Evolutionary conservation across 257 asterid species (phyloP).

Genomic region (Marsdenia floribunda): DNA sequence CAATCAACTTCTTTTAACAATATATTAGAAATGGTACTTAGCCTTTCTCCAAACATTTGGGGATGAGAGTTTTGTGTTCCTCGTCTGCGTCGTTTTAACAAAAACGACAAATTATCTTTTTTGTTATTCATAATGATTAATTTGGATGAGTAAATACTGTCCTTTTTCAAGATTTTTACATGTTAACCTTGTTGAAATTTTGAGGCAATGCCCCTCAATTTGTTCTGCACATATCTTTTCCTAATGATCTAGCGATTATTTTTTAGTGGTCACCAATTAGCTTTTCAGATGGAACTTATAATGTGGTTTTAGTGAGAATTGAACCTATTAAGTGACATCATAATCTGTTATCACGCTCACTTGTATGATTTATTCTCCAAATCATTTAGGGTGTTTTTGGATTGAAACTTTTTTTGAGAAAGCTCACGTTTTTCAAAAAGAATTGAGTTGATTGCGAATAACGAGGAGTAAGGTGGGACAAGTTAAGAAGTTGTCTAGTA

Average conservation of each 20-base stretch:
- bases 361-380: neutral
- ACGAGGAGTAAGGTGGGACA: no score
- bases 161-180: neutral
- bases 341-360: neutral
- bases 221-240: neutral
- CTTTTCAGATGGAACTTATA: neutral
- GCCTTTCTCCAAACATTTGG: neutral
- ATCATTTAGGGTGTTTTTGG: no score
- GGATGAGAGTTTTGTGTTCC: neutral
- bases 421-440: no score
- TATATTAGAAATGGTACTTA: neutral
- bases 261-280: neutral
- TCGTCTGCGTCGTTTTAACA: neutral
- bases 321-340: neutral
- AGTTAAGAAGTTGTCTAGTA: no score
- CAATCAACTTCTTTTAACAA: neutral
- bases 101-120: neutral
- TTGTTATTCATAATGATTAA: neutral
- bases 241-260: neutral
- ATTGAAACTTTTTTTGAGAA: no score
- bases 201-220: neutral
- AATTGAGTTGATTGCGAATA: no score
- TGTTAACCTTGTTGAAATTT: neutral
- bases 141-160: neutral
- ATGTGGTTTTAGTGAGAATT: neutral